Percentiles rank a stretch among this genome's conserved stretches.
These are phyloP conservation scores for Globisporangium cystogenes DNA, from an alignment of 352 stramenopile species.

Conservation along the genomic window DNA sequence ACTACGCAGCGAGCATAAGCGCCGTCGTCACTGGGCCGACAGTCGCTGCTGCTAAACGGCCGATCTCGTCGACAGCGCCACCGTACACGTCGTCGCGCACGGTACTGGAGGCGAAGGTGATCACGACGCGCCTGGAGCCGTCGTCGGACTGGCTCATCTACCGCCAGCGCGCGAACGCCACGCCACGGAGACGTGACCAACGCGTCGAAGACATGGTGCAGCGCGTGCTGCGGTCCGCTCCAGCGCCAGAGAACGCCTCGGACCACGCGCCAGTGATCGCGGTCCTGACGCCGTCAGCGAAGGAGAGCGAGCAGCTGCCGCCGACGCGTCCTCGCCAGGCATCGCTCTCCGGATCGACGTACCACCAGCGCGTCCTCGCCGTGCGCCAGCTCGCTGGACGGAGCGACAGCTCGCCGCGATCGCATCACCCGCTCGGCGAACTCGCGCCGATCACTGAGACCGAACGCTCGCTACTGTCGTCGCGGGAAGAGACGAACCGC, in stretches of 20 bases:
- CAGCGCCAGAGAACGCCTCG: neutral
- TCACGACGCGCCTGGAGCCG: constrained; percentile 16
- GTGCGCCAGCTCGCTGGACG: constrained; percentile 6
- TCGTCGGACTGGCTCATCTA: constrained; percentile 64
- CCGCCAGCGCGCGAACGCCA: constrained; percentile 34
- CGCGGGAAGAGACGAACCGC: constrained; percentile 32
- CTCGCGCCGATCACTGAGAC: constrained; percentile 20
- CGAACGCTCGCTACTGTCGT: constrained; percentile 21
- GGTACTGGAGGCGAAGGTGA: constrained; percentile 15
- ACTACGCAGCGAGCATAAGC: neutral
- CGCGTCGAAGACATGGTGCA: constrained; percentile 43
- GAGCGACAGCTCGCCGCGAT: neutral
- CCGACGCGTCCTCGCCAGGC: constrained; percentile 21
- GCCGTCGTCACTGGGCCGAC: neutral
- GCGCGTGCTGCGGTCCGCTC: constrained; percentile 12
- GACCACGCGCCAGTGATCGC: neutral
- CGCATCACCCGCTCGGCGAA: constrained; percentile 11
- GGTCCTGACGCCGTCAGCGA: constrained; percentile 1
- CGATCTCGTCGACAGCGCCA: neutral
- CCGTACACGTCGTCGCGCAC: constrained; percentile 4
- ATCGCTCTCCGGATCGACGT: constrained; percentile 29
- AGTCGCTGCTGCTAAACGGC: too few relatives aligned
- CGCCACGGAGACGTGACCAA: constrained; percentile 28
- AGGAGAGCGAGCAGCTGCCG: constrained; percentile 2
- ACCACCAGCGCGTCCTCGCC: constrained; percentile 29